phyloP scores from a whole-genome alignment of 805 yeast species.

The Metschnikowia hibisci region DNA sequence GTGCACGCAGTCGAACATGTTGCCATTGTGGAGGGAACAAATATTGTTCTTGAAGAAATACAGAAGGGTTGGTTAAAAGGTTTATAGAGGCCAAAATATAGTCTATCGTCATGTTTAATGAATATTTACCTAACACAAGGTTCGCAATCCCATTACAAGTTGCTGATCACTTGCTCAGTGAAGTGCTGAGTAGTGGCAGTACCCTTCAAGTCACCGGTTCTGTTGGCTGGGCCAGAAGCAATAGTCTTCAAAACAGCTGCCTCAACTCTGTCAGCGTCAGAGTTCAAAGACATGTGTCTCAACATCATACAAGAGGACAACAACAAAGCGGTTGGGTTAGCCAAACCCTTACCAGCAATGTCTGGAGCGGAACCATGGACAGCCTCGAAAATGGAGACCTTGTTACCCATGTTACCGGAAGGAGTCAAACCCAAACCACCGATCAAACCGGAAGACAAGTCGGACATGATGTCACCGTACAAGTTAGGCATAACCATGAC shows the following conservation, averaged over 20 bases:
- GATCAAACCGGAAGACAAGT: slow-evolving; percentile 93
- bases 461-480: slow-evolving; percentile 99
- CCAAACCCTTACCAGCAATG: slow-evolving; percentile 97
- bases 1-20: slow-evolving; percentile 82
- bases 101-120: slow-evolving; percentile 10
- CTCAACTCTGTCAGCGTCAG: slow-evolving; percentile 82
- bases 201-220: slow-evolving; percentile 96
- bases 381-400: slow-evolving; percentile 97
- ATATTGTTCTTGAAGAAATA: slow-evolving; percentile 48
- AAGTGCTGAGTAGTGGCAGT: slow-evolving; percentile 82
- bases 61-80: slow-evolving; percentile 5
- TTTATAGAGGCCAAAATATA: not conserved
- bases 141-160: slow-evolving; percentile 43
- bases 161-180: slow-evolving; percentile 85
- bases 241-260: slow-evolving; percentile 82
- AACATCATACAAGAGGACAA: slow-evolving; percentile 98
- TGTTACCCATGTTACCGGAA: slow-evolving; percentile 98
- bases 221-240: slow-evolving; percentile 92
- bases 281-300: slow-evolving; percentile 91
- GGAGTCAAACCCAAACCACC: slow-evolving; percentile 99
- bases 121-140: slow-evolving; percentile 11
- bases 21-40: slow-evolving; percentile 92
- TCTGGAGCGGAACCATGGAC: slow-evolving; percentile 99
- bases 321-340: slow-evolving; percentile 97
- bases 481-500: slow-evolving; percentile 99